Conservation (phyloP, 768 basidiomycete genomes). For the Epithele typhae region DNA sequence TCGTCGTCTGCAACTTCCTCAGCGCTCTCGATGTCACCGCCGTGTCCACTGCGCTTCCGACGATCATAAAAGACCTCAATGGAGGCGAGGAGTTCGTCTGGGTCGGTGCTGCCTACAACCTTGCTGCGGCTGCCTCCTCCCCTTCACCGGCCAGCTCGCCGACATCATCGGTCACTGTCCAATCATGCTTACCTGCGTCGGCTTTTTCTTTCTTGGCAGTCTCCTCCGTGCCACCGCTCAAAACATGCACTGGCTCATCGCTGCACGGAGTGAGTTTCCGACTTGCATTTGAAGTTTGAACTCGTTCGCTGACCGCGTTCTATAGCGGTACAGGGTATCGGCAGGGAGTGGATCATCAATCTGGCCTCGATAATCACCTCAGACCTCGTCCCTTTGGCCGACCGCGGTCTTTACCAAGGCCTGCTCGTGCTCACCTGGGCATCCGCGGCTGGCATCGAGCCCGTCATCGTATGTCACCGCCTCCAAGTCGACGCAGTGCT, state of each 20-base stretch:
- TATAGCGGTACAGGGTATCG: slow-evolving; percentile 30
- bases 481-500: too few species aligned
- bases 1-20: slow-evolving; percentile 18
- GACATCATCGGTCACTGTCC: slow-evolving; percentile 37
- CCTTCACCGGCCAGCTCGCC: slow-evolving; percentile 34
- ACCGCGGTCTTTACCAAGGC: slow-evolving; percentile 31
- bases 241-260: slow-evolving; percentile 39
- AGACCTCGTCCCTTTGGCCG: slow-evolving; percentile 35
- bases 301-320: background rate
- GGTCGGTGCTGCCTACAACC: slow-evolving; percentile 41
- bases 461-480: too few species aligned
- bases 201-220: slow-evolving; percentile 38
- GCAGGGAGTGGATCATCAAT: slow-evolving; percentile 26
- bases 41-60: slow-evolving; percentile 39
- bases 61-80: slow-evolving; percentile 35
- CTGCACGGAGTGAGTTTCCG: slow-evolving; percentile 28
- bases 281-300: background rate
- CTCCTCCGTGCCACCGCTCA: slow-evolving; percentile 39
- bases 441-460: slow-evolving; percentile 24
- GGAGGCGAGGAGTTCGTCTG: slow-evolving; percentile 37
- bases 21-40: slow-evolving; percentile 24
- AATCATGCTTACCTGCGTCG: slow-evolving; percentile 27
- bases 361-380: slow-evolving; percentile 30
- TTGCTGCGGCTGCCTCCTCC: slow-evolving; percentile 39
- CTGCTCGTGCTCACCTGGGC: slow-evolving; percentile 24